Base-by-base conservation (phyloP, 345 rosid species). In the Populus tremula region DNA sequence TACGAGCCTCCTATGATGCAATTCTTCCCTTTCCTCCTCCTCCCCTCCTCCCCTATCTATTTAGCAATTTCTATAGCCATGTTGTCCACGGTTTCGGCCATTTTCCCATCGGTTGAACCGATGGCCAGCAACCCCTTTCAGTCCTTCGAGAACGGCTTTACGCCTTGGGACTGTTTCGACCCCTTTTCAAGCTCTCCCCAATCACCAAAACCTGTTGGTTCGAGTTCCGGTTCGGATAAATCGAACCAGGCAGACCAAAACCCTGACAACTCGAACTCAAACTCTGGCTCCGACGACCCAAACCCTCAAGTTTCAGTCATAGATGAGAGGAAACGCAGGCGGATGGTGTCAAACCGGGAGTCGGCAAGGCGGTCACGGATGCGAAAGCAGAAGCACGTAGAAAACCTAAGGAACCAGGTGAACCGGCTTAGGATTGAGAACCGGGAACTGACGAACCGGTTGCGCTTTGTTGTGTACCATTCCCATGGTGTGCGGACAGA, bases 21-120 rank as follows among this genome's bases (percentile, higher is more conserved):
- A 70, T 89, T 91, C 96, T 90, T 92, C 96, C 98, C 97, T 94
- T 92, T 92, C 85, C 87, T 80, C 91, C 91, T 84, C 91, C 88
- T 75, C 63, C 87, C 73, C 81, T 56, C 77, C 82, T 82, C 80
- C 78, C 66, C 85, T 84, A 10, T 83, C 81, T 85, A 74, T 62
- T 78, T 43, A 29, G 29, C 39, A 75, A 76, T 31, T 74, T 77
- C 39, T 67, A 16, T 12, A 54, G 79, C 77, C 82, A 92, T 90
- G 97, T 33, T 82, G 85, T 88, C 92, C 70, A 35, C 94, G 79
- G 70, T 83, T 70, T 90, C 93, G 74, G 85, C 88, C 75, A 18
- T 74, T 76, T 71, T 86, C 36, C 66, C 84, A 5, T 35, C 84
- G 50, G 50, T 13, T 50, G 92, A 87, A 43, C 72, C 85, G 54